A percentile compares a stretch with the other conserved stretches of the same genome.
Evolutionary conservation across 495 filamentous ascomycete genomes (phyloP).

Genomic region (Tricharina praecox): DNA sequence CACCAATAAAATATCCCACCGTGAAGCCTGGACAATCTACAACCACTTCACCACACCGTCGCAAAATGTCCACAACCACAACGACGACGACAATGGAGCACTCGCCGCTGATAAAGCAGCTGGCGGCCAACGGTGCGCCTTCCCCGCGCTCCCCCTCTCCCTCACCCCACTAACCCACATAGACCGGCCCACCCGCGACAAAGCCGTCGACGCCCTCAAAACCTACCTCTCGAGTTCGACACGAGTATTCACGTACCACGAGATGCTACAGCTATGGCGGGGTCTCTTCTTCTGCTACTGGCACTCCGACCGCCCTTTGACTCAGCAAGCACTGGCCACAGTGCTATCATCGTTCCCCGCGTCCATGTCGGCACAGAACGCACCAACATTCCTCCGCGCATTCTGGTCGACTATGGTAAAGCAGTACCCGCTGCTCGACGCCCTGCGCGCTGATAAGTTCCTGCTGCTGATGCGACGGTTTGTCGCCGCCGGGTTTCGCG

Average conservation of each 20-base stretch:
- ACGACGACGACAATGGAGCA: constrained; percentile 9
- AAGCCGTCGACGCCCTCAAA: constrained; percentile 60
- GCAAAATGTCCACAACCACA: no score
- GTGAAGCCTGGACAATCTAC: no score
- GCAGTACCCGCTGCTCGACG: constrained; percentile 72
- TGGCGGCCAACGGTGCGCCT: constrained; percentile 53
- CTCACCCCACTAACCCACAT: no score
- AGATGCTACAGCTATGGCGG: constrained; percentile 87
- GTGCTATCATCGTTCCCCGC: constrained; percentile 60
- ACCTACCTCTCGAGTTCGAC: constrained; percentile 55
- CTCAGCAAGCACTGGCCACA: constrained; percentile 67
- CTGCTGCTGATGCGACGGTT: constrained; percentile 66
- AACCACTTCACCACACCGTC: no score
- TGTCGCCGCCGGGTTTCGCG: constrained; percentile 49
- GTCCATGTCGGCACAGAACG: constrained; percentile 42
- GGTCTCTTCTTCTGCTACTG: constrained; percentile 93
- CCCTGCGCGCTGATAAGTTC: constrained; percentile 83
- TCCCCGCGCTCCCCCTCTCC: neutral
- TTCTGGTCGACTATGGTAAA: constrained; percentile 83
- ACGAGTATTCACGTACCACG: constrained; percentile 51
- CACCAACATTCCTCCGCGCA: constrained; percentile 50
- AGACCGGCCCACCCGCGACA: constrained; percentile 54
- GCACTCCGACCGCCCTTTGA: constrained; percentile 77
- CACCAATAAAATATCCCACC: no score
- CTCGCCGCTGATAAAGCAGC: constrained; percentile 53